Evolutionary conservation across 495 filamentous ascomycete species (phyloP).

Genomic region (Aspergillus campestris): DNA sequence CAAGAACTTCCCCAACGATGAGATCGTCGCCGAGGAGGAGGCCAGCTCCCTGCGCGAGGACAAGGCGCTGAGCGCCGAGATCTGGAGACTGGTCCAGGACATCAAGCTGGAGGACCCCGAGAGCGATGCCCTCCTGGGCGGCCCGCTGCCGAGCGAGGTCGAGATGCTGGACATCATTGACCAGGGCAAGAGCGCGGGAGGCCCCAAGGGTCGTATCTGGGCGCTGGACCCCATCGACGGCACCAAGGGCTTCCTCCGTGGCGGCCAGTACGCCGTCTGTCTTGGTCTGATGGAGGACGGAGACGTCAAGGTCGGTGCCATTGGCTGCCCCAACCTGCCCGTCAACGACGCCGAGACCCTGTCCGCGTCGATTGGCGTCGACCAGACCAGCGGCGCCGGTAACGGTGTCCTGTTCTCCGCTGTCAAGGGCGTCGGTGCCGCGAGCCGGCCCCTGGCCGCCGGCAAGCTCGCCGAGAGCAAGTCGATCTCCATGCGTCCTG

Average conservation of each 20-base stretch:
- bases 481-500: slow-evolving; percentile 65
- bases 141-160: slow-evolving; percentile 56
- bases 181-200: slow-evolving; percentile 70
- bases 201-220: slow-evolving; percentile 80
- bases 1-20: slow-evolving; percentile 81
- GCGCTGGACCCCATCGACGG: slow-evolving; percentile 96
- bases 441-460: slow-evolving; percentile 57
- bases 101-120: slow-evolving; percentile 61
- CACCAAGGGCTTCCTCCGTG: slow-evolving; percentile 91
- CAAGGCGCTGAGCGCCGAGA: slow-evolving; percentile 52
- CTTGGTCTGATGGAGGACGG: slow-evolving; percentile 86
- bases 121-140: slow-evolving; percentile 62
- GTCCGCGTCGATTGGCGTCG: slow-evolving; percentile 53
- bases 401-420: slow-evolving; percentile 83
- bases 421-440: slow-evolving; percentile 66
- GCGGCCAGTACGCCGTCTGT: slow-evolving; percentile 97
- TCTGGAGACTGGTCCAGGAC: slow-evolving; percentile 73
- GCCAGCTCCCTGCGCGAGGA: slow-evolving; percentile 66
- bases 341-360: slow-evolving; percentile 66
- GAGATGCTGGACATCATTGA: slow-evolving; percentile 84
- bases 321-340: slow-evolving; percentile 92
- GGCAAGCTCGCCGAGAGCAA: slow-evolving; percentile 50
- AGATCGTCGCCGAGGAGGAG: slow-evolving; percentile 94
- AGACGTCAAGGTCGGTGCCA: slow-evolving; percentile 87
- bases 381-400: slow-evolving; percentile 56